These are phyloP conservation scores for Populus pruinosa DNA, from an alignment of 345 rosid species.

Conservation along the genomic window DNA sequence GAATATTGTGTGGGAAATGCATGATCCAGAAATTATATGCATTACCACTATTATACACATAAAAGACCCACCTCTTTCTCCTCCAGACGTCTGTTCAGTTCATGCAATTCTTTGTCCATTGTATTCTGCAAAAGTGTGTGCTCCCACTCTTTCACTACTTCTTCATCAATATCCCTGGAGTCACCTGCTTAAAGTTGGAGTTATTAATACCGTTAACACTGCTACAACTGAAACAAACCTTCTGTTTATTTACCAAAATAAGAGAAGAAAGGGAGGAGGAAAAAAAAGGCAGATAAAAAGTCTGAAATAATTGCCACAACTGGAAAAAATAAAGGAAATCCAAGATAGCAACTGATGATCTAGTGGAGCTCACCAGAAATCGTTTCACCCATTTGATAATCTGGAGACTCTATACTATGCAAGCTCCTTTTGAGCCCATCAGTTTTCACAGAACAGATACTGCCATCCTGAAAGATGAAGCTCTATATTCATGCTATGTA, in stretches of 20 bases:
- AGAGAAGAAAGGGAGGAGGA: neutral
- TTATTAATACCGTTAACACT: neutral
- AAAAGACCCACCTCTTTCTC: constrained; percentile 82
- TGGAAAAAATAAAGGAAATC: neutral
- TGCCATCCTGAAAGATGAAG: constrained; percentile 57
- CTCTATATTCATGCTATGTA: constrained; percentile 8
- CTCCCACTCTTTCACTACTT: constrained; percentile 94
- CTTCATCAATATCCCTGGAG: constrained; percentile 72
- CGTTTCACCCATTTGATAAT: constrained; percentile 77
- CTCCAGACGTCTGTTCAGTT: constrained; percentile 79
- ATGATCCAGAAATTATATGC: neutral
- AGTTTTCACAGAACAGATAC: constrained; percentile 53
- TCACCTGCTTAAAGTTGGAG: constrained; percentile 47
- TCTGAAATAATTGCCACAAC: neutral
- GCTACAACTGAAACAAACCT: neutral
- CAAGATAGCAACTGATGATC: neutral
- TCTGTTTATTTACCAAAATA: neutral
- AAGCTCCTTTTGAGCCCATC: constrained; percentile 89
- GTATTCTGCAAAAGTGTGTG: constrained; percentile 87
- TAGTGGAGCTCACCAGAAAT: constrained; percentile 46
- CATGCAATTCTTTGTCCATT: constrained; percentile 90
- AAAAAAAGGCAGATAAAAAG: neutral
- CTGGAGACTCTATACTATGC: constrained; percentile 71
- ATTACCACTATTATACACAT: neutral
- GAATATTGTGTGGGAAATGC: neutral